Evolutionary conservation across 2,329 filamentous ascomycete genomes (phyloP), one percentile per base, ranked within the genome.

Genomic region (Pestalotiopsis sp.): DNA sequence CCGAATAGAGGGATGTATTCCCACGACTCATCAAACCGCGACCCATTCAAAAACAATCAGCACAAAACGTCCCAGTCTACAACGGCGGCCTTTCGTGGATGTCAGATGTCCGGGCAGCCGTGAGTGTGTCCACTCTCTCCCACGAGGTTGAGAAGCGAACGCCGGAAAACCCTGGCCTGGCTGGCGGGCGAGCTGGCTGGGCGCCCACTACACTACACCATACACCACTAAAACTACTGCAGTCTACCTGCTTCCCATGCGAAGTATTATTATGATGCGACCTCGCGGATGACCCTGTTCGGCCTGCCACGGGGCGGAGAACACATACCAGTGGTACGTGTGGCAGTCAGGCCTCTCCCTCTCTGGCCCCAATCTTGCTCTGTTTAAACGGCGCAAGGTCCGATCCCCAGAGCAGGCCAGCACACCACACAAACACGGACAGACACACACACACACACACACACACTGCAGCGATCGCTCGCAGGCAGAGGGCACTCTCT

Each of bases 381-480:
- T 66, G 7, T 66, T 66, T 61, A 17, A 65, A 38, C 64, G 49
- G 39, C 20, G 11, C 41, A 49, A 55, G 49, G 63, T 65, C 63
- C 64, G 57, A 25, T 66, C 64, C 60, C 57, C 31, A 36, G 31
- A 36, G 31, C 31, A 36, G 41, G 13, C 55, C 45, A 52, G 20
- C 45, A 52, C 17, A 14, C 13, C 13, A n/a, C 45, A 23, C 45
- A 23, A 17, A 52, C 45, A 52, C 45, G 9, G 17, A n/a, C 45
- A n/a, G 17, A 52, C 45, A 9, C 45, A 52, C 45, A 52, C 67
- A 66, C 67, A 52, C 45, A 9, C 45, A 52, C 45, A 52, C 67
- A 66, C 67, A 66, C 69, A 66, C 67, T 58, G 65, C 65, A 69
- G 66, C 66, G 63, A 69, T 69, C 63, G 66, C 66, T 68, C 64